Percentiles rank a stretch among this genome's conserved stretches.
phyloP scores from a whole-genome alignment of 2,329 filamentous ascomycete genomes.

The Cladophialophora chaetospira region DNA sequence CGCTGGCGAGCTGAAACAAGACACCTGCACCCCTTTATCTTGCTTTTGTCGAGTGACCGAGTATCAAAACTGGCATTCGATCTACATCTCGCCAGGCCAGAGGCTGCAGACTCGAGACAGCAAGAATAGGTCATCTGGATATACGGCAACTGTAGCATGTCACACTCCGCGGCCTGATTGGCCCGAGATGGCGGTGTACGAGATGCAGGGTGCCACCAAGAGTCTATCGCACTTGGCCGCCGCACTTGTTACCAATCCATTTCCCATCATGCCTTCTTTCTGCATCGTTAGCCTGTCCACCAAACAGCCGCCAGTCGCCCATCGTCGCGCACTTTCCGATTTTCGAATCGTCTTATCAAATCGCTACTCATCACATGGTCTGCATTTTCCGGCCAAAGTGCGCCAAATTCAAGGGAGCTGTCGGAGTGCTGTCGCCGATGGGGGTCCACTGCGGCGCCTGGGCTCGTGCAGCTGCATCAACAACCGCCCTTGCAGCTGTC shows the following conservation, averaged over 20 bases:
- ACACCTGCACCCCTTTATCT: background rate
- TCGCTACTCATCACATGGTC: background rate
- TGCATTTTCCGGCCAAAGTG: background rate
- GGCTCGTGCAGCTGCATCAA: background rate
- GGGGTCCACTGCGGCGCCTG: background rate
- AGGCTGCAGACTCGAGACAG: no score
- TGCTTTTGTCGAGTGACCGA: no score
- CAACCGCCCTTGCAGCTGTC: slow-evolving; percentile 1
- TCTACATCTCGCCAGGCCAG: no score
- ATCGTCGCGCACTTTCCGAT: background rate
- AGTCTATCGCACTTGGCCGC: background rate
- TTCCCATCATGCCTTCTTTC: background rate
- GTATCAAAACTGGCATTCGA: no score
- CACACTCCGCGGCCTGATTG: background rate
- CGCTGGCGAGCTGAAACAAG: background rate
- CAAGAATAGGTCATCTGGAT: background rate
- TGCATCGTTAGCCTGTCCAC: background rate
- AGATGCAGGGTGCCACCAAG: background rate
- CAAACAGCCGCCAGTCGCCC: background rate
- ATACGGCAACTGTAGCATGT: background rate
- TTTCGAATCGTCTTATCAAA: background rate
- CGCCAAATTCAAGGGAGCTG: background rate
- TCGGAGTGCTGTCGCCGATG: background rate
- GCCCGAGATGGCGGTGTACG: background rate
- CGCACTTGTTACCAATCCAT: background rate